phyloP scores from a whole-genome alignment of 2,329 filamentous ascomycete species.

The Sclerotinia nivalis region DNA sequence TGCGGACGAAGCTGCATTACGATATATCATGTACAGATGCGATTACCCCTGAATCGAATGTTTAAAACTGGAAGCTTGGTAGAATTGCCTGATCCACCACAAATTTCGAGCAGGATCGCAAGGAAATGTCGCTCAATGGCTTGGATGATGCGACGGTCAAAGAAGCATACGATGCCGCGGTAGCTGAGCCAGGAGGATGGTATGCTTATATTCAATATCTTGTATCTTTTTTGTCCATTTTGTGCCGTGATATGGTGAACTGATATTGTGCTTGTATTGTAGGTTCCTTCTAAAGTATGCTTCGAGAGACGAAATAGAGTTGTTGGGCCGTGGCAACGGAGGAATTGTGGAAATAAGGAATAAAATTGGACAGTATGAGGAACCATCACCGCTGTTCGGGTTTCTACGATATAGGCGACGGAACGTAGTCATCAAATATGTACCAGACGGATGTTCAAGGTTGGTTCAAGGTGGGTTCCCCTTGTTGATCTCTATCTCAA shows the following conservation, averaged over 20 bases:
- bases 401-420: constrained; percentile 86
- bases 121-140: constrained; percentile 90
- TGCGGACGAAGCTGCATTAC: constrained; percentile 35
- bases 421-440: constrained; percentile 89
- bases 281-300: constrained; percentile 96
- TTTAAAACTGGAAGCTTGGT: constrained; percentile 19
- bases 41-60: constrained; percentile 36
- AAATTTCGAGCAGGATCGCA: constrained; percentile 22
- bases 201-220: constrained; percentile 44
- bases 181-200: constrained; percentile 90
- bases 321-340: constrained; percentile 74
- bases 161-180: constrained; percentile 79
- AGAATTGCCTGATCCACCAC: constrained; percentile 16
- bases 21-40: constrained; percentile 37
- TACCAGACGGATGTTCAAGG: constrained; percentile 87
- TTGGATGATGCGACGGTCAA: constrained; percentile 78
- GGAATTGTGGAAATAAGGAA: constrained; percentile 83
- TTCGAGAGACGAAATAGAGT: constrained; percentile 81
- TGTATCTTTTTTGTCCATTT: neutral
- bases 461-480: constrained; percentile 77
- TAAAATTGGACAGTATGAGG: constrained; percentile 74
- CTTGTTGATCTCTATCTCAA: constrained; percentile 33
- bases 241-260: constrained; percentile 22
- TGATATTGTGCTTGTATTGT: constrained; percentile 28
- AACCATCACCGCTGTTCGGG: constrained; percentile 86